These are phyloP conservation scores for Claviceps fusiformis DNA, from an alignment of 2,329 filamentous ascomycete genomes.

Conservation along the genomic window DNA sequence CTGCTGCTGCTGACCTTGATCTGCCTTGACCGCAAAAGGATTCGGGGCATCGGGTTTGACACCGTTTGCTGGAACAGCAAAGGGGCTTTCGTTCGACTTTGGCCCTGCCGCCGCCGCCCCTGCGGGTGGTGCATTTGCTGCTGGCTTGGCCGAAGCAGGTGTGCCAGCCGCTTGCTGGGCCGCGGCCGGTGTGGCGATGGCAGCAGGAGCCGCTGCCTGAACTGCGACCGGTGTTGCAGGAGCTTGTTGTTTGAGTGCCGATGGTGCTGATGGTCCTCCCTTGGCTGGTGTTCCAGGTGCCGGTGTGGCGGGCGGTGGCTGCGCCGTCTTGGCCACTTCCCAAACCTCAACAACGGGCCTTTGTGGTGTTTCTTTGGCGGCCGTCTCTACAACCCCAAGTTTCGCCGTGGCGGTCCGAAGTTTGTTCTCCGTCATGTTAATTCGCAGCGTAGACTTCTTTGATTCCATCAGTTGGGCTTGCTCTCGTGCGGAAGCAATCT, in stretches of 20 bases:
- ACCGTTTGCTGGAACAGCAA: background rate
- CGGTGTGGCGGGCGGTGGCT: conserved; percentile 10
- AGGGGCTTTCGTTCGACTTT: background rate
- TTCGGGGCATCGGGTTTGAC: conserved; percentile 1
- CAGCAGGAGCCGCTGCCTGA: conserved; percentile 1
- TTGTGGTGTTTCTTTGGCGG: conserved; percentile 73
- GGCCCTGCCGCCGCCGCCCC: background rate
- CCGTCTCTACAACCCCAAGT: conserved; percentile 64
- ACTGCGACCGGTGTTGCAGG: conserved; percentile 1
- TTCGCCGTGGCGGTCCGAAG: conserved; percentile 53
- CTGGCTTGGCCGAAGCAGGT: conserved; percentile 9
- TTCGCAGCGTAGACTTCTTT: conserved; percentile 59
- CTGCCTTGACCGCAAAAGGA: conserved; percentile 3
- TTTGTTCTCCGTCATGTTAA: conserved; percentile 69
- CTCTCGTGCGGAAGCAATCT: conserved; percentile 39
- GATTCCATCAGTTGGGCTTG: conserved; percentile 58
- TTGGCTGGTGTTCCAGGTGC: conserved; percentile 8
- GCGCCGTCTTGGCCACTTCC: conserved; percentile 54
- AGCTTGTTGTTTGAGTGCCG: conserved; percentile 9
- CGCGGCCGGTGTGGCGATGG: background rate
- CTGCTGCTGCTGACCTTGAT: conserved; percentile 7
- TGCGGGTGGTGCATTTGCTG: conserved; percentile 1
- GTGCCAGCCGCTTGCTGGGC: conserved; percentile 2
- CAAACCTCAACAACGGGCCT: conserved; percentile 77
- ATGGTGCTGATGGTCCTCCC: conserved; percentile 4